Base-by-base conservation (phyloP, 768 basidiomycete species). In the Pleurotus salmoneostramineus region DNA sequence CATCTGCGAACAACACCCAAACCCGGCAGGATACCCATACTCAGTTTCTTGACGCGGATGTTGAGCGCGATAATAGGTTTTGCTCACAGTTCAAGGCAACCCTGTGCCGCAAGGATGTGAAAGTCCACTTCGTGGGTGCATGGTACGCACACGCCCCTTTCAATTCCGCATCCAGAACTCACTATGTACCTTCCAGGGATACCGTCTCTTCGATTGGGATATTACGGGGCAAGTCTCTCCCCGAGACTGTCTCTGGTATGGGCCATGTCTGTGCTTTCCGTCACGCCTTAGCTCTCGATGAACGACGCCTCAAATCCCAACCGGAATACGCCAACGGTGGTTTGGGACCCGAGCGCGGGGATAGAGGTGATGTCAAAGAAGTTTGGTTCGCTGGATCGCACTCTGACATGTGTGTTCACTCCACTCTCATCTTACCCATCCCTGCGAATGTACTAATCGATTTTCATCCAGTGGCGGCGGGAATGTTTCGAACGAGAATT, bases 211-310 rank as follows among this genome's bases (percentile, higher is more conserved):
- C 78, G 0, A 68, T 80, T 42, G 76, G 79, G 3, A 10, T 77
- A 3, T 37, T 68, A 2, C 62, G 75, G 45, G 61, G 57, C 11
- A 66, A 57, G 5, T 65, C 60, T n/a, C 56, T 77, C 5, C 75
- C 78, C 4, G 60, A 58, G 31, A 74, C 74, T 5, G 66, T 59
- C 40, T 56, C 60, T 0, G 46, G 45, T 43, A 64, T 64, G 63
- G 58, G 59, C 35, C 71, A 77, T 54, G 66, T 79, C 5, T 76
- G 75, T 44, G 68, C 67, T 44, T 79, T 80, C 57, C 72, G 78
- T 6, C 79, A 80, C 61, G 79, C 77, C 0, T 64, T 80, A 2
- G 79, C 80, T 0, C 65, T 80, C 27, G 79, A 80, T 57, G 80
- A 80, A 44, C 66, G 71, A 27, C 71, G 79, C 4, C 76, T 79